A percentile compares a stretch with the other conserved stretches of the same genome.
Conservation (phyloP, 352 stramenopile genomes). For the Phytophthora nicotianae region DNA sequence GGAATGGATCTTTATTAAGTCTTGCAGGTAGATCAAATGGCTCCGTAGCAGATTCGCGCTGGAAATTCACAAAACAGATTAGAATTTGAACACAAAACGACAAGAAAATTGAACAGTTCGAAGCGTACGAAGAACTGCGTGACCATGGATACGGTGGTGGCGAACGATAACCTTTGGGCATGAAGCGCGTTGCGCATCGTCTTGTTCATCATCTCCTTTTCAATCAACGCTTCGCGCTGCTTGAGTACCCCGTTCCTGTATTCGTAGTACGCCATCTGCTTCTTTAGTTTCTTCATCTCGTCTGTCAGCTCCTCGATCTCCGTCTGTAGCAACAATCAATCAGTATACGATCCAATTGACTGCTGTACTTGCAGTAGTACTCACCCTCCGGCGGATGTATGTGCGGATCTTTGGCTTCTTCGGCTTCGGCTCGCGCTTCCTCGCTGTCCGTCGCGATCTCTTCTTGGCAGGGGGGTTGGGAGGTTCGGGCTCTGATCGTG, state of each 20-base stretch:
- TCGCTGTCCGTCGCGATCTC: conserved; percentile 7
- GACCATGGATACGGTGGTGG: conserved; percentile 31
- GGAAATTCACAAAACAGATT: not conserved
- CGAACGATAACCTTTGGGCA: conserved; percentile 27
- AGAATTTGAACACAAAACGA: not conserved
- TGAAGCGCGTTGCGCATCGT: conserved; percentile 23
- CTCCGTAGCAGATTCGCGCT: conserved; percentile 23
- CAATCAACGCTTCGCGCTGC: conserved; percentile 21
- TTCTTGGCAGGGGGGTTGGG: conserved; percentile 6
- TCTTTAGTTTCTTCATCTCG: conserved; percentile 27
- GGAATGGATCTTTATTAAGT: conserved; percentile 20
- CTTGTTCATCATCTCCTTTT: conserved; percentile 25
- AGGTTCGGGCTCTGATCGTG: not conserved
- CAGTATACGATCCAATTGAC: not conserved
- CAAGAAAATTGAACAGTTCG: not conserved
- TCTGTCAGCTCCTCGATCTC: conserved; percentile 29
- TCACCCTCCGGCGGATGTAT: conserved; percentile 29
- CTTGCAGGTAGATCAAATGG: conserved; percentile 36
- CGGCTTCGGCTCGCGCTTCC: conserved; percentile 13
- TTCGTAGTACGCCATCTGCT: conserved; percentile 24
- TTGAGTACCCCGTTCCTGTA: conserved; percentile 11
- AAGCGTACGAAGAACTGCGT: conserved; percentile 37
- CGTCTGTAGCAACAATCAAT: conserved; percentile 16
- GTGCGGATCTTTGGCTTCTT: conserved; percentile 33
- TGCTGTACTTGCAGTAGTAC: not conserved